Percentiles rank a stretch among this genome's conserved stretches.
Conservation (phyloP, 2,329 filamentous ascomycete genomes). For the Grosmannia serpens region DNA sequence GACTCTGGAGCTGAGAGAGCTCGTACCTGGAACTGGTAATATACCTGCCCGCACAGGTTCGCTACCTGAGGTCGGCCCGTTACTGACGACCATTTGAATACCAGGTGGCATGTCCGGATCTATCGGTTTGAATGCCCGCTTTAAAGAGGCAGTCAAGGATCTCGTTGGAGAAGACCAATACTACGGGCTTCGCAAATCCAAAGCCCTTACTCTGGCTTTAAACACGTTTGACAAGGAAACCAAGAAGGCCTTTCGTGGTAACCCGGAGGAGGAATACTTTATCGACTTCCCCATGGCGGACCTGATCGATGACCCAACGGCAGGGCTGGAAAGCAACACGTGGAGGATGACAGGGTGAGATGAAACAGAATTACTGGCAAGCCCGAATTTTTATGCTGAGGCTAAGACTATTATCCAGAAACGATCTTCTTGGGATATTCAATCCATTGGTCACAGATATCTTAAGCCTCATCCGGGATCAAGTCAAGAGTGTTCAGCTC, state of each 20-base stretch:
- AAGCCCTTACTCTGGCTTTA: not conserved
- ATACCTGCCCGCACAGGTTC: too few relatives aligned
- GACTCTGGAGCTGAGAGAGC: constrained; percentile 12
- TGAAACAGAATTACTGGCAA: not conserved
- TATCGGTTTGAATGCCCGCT: constrained; percentile 13
- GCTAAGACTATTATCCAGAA: not conserved
- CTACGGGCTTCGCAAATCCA: not conserved
- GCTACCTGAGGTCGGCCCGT: not conserved
- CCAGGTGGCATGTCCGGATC: constrained; percentile 14
- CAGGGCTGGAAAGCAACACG: not conserved
- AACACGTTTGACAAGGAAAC: constrained; percentile 6
- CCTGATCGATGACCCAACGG: constrained; percentile 9
- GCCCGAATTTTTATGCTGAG: too few relatives aligned
- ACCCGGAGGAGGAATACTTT: not conserved
- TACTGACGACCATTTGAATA: not conserved
- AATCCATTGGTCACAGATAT: constrained; percentile 10
- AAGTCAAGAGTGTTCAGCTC: constrained; percentile 2
- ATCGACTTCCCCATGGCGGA: constrained; percentile 12
- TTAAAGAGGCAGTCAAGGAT: constrained; percentile 9
- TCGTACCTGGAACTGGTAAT: constrained; percentile 15
- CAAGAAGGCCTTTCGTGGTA: constrained; percentile 12
- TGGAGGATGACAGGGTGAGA: constrained; percentile 12
- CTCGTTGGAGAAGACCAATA: constrained; percentile 9
- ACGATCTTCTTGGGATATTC: not conserved
- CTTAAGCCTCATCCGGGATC: constrained; percentile 9